Evolutionary conservation across 805 yeast species (phyloP).

Genomic region (Starmerella khaoyaiensis): DNA sequence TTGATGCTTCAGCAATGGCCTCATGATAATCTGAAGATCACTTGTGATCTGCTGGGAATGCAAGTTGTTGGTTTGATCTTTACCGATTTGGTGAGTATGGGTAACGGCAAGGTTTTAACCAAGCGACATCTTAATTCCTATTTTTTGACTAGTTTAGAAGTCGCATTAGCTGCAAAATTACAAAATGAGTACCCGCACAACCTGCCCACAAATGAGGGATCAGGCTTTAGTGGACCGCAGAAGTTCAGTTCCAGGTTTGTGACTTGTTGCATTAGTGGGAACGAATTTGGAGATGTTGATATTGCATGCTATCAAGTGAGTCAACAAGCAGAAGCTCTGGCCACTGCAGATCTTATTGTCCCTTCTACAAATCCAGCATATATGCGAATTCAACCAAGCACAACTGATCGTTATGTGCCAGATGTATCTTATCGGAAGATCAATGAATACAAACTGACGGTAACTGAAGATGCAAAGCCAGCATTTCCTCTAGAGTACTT

Average conservation of each 20-base stretch:
- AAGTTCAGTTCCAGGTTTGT: constrained; percentile 76
- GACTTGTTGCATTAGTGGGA: constrained; percentile 90
- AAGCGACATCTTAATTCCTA: constrained; percentile 87
- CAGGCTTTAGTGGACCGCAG: neutral
- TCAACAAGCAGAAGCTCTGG: constrained; percentile 73
- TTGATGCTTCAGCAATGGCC: constrained; percentile 41
- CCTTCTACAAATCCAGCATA: constrained; percentile 86
- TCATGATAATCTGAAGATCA: constrained; percentile 33
- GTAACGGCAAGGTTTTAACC: constrained; percentile 76
- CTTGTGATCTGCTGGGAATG: constrained; percentile 44
- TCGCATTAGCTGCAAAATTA: constrained; percentile 65
- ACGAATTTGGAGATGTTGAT: constrained; percentile 74
- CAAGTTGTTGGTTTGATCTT: constrained; percentile 69
- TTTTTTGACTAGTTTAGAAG: constrained; percentile 79
- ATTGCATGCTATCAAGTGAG: constrained; percentile 84
- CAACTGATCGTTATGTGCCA: constrained; percentile 72
- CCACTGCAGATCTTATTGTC: constrained; percentile 68
- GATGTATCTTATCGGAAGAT: constrained; percentile 74
- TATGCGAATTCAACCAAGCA: constrained; percentile 67
- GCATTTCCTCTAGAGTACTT: constrained; percentile 87
- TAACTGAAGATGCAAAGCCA: constrained; percentile 80
- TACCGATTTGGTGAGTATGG: constrained; percentile 82
- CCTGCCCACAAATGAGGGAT: constrained; percentile 27
- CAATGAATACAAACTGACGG: constrained; percentile 79
- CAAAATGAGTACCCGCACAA: constrained; percentile 49